Base-by-base conservation (phyloP, 1,139 yeast genomes). In the Zygosaccharomyces sapae region DNA sequence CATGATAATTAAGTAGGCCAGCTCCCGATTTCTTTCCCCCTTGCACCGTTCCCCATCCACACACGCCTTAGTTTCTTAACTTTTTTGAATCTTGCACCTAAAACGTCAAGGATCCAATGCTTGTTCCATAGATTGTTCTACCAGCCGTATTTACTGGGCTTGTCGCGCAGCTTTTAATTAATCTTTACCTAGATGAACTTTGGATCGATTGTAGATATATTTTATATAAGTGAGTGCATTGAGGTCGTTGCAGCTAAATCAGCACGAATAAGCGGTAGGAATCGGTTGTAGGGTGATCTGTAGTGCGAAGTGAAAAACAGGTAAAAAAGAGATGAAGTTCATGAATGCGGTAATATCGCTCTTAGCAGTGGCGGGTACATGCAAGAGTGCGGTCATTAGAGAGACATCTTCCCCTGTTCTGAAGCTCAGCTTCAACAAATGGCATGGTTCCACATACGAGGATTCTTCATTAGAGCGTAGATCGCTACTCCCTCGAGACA, bases 391-490 rank as follows among this genome's bases (percentile, higher is more conserved):
- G 25, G 24, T 22, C 12, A 20, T 29, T 16, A 12, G 19, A 38
- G 18, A 31, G 7, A 33, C 18, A 13, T 18, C 18, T 16, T 29
- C 18, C 8, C 33, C 33, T 8, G 22, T 31, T 10, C n/a, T 49
- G 16, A 43, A 44, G 16, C 38, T 49, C 10, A 33, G 44, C 10
- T 49, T 49, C 31, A 47, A 49, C 36, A 49, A 49, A 30, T 27
- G 45, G 12, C 45, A 47, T 34, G 52, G 52, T 27, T 30, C 20
- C 22, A 33, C 41, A 7, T 49, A 43, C 34, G 52, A 49, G n/a
- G 43, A 13, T 37, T 30, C 30, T 38, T 33, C 20, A 20, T 43
- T 25, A 13, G 42, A n/a, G 48, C 43, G 29, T 12, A 35, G 35
- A 13, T 31, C 30, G 8, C 5, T 33, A 12, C 22, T 13, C 13